Percentiles rank a stretch among this genome's conserved stretches.
Conservation (phyloP, 2,329 filamentous ascomycete species). For the Moelleriella libera region DNA sequence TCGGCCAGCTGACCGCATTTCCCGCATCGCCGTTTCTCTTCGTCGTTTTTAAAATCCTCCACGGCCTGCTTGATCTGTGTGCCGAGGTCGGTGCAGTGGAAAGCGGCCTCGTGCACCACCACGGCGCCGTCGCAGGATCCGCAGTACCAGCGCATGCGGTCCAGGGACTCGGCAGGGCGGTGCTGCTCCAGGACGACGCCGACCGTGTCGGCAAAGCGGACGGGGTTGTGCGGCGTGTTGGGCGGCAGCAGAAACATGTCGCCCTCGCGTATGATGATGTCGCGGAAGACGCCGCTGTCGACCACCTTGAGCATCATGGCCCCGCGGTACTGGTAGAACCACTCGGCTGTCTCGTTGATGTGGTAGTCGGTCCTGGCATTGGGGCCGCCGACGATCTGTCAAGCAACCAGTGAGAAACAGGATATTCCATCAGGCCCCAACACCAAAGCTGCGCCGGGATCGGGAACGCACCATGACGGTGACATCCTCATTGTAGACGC, state of each 20-base stretch:
- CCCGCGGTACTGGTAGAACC: conserved; percentile 95
- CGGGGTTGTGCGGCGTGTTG: conserved; percentile 95
- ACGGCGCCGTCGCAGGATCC: conserved; percentile 38
- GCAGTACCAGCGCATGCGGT: conserved; percentile 89
- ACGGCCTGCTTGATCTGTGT: conserved; percentile 92
- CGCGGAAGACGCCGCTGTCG: conserved; percentile 54
- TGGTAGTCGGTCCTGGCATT: conserved; percentile 97
- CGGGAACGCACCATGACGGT: conserved; percentile 55
- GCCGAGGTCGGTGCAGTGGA: conserved; percentile 81
- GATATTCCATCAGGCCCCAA: background rate
- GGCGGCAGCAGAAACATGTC: conserved; percentile 85
- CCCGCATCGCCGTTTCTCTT: conserved; percentile 58
- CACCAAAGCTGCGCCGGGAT: background rate
- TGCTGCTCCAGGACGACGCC: conserved; percentile 84
- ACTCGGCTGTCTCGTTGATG: conserved; percentile 91
- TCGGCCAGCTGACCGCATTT: conserved; percentile 66
- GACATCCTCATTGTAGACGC: conserved; percentile 75
- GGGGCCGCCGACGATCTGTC: conserved; percentile 79
- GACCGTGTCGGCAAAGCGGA: conserved; percentile 87
- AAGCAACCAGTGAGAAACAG: background rate
- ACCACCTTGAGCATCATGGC: conserved; percentile 90
- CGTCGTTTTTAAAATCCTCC: conserved; percentile 57
- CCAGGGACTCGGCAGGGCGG: conserved; percentile 53
- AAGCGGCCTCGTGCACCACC: conserved; percentile 72
- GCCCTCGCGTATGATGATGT: conserved; percentile 82